Evolutionary conservation across 768 basidiomycete genomes (phyloP).

Genomic region (Russula sp.): DNA sequence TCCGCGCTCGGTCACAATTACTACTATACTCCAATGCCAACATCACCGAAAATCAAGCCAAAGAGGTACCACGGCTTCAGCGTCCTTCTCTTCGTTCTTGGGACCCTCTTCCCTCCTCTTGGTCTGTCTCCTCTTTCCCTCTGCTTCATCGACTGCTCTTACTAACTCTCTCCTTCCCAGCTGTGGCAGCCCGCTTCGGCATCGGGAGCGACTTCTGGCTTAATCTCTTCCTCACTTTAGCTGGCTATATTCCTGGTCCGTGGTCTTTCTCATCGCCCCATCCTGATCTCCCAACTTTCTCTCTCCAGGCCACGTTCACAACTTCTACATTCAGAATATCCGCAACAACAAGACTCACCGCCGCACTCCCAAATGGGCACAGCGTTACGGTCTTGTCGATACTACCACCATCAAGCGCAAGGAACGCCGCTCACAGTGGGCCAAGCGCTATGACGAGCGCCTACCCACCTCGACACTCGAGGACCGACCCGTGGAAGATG

Average conservation of each 20-base stretch:
- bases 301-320: constrained; percentile 74
- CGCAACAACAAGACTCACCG: constrained; percentile 90
- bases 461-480: constrained; percentile 63
- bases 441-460: constrained; percentile 78
- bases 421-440: constrained; percentile 81
- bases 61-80: constrained; percentile 76
- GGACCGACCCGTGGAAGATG: constrained; percentile 69
- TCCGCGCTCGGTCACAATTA: too few relatives aligned
- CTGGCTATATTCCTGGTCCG: constrained; percentile 84
- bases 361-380: constrained; percentile 94
- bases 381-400: constrained; percentile 85
- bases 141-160: constrained; percentile 8
- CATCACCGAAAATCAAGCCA: constrained; percentile 41
- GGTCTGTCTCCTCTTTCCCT: constrained; percentile 43
- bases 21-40: not conserved
- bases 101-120: constrained; percentile 87
- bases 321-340: constrained; percentile 95
- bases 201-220: constrained; percentile 89
- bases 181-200: constrained; percentile 90
- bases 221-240: constrained; percentile 81
- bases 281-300: constrained; percentile 1
- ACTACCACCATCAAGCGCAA: constrained; percentile 71
- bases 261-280: constrained; percentile 10
- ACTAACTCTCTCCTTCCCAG: constrained; percentile 37
- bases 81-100: constrained; percentile 76